These are phyloP conservation scores for Globisporangium irregulare DNA, from an alignment of 352 stramenopile species.

Conservation along the genomic window DNA sequence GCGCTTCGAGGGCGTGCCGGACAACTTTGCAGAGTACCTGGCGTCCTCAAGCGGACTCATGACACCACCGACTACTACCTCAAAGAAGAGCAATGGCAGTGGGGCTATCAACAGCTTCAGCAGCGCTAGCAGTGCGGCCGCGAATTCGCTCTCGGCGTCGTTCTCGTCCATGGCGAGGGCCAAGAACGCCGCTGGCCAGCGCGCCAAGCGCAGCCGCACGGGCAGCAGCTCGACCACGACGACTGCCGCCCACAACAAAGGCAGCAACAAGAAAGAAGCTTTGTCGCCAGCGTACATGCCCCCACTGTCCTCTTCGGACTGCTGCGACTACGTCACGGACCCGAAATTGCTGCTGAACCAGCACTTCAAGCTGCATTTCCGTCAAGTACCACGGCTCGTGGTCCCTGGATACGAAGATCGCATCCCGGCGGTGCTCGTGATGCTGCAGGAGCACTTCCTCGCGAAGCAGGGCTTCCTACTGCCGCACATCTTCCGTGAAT, in stretches of 20 bases:
- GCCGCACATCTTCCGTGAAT: conserved; percentile 88
- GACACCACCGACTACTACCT: conserved; percentile 1
- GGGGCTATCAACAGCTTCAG: not conserved
- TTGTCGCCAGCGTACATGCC: not conserved
- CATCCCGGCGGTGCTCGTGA: conserved; percentile 82
- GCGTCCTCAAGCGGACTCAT: conserved; percentile 21
- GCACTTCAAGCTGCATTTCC: conserved; percentile 81
- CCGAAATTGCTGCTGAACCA: conserved; percentile 68
- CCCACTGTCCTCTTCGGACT: not conserved
- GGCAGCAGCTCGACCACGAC: conserved; percentile 34
- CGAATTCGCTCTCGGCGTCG: conserved; percentile 13
- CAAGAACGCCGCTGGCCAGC: not conserved
- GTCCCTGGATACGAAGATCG: conserved; percentile 71
- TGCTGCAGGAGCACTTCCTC: conserved; percentile 83
- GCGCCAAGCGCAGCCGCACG: conserved; percentile 36
- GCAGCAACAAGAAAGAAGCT: conserved; percentile 6
- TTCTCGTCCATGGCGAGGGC: conserved; percentile 10
- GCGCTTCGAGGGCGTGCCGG: conserved; percentile 82
- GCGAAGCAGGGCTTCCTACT: conserved; percentile 55
- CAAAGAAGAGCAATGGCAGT: not conserved
- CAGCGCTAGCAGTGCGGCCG: conserved; percentile 1
- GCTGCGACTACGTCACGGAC: conserved; percentile 17
- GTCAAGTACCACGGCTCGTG: conserved; percentile 60
- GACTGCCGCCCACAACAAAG: conserved; percentile 12
- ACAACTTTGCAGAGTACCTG: conserved; percentile 80